These are phyloP conservation scores for Tulasnella sp. DNA, from an alignment of 768 basidiomycete genomes.

Conservation along the genomic window DNA sequence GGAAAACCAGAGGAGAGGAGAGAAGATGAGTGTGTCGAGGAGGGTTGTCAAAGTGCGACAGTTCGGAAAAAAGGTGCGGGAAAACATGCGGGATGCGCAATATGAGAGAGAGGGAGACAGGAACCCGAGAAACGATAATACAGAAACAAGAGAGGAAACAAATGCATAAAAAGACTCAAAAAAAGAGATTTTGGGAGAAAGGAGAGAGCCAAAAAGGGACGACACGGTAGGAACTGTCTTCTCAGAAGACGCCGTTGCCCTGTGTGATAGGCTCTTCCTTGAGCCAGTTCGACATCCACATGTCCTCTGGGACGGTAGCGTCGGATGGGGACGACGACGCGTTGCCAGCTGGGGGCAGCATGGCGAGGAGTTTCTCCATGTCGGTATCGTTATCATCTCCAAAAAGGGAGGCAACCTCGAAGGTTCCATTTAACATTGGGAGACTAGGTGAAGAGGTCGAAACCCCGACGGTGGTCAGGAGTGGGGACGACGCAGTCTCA, in stretches of 20 bases:
- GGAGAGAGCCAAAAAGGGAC: not conserved
- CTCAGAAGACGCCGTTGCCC: not conserved
- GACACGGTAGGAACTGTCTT: slow-evolving; percentile 6
- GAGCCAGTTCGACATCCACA: slow-evolving; percentile 20
- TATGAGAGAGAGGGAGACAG: not conserved
- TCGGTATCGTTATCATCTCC: slow-evolving; percentile 13
- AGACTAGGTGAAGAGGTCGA: not conserved
- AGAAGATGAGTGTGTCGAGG: not conserved
- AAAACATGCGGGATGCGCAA: not conserved
- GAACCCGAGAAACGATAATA: not conserved
- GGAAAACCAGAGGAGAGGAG: not conserved
- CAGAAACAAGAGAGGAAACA: not conserved
- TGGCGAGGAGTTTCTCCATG: slow-evolving; percentile 19
- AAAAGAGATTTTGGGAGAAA: not conserved
- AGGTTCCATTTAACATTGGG: not conserved
- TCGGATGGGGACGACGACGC: not conserved
- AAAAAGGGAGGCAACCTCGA: slow-evolving; percentile 11
- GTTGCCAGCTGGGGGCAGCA: slow-evolving; percentile 12
- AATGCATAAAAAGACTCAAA: slow-evolving; percentile 9
- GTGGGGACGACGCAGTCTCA: slow-evolving; percentile 2
- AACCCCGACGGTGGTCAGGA: not conserved
- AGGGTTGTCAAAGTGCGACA: not conserved
- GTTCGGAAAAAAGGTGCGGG: not conserved
- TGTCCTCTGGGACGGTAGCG: not conserved
- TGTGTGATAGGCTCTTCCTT: slow-evolving; percentile 16